Conservation (phyloP, 2,329 filamentous ascomycete genomes). For the Clonostachys solani region DNA sequence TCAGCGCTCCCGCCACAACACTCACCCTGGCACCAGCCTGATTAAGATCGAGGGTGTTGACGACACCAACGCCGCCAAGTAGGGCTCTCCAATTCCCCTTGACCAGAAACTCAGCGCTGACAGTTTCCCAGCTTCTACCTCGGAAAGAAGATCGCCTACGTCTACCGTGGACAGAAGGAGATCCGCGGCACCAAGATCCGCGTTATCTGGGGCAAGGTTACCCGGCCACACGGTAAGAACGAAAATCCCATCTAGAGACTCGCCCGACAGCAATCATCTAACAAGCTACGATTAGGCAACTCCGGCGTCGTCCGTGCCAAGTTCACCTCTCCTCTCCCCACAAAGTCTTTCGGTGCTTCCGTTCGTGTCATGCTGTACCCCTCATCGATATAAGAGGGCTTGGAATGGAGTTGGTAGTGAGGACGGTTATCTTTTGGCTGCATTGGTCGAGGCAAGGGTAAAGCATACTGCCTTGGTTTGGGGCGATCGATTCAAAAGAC, state of each 20-base stretch:
- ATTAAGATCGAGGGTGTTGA: slow-evolving; percentile 99
- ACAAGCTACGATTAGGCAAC: slow-evolving; percentile 61
- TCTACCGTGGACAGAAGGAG: slow-evolving; percentile 95
- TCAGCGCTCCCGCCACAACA: slow-evolving; percentile 90
- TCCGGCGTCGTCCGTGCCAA: slow-evolving; percentile 96
- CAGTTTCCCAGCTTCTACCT: slow-evolving; percentile 71
- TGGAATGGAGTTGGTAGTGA: slow-evolving; percentile 58
- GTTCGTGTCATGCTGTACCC: slow-evolving; percentile 98
- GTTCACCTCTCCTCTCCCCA: slow-evolving; percentile 93
- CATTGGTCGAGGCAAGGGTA: slow-evolving; percentile 52
- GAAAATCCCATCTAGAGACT: background rate
- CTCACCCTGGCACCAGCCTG: slow-evolving; percentile 85
- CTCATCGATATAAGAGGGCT: slow-evolving; percentile 75
- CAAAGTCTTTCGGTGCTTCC: slow-evolving; percentile 93
- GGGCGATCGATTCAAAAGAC: slow-evolving; percentile 6
- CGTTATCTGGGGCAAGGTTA: slow-evolving; percentile 99
- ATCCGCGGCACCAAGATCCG: slow-evolving; percentile 97
- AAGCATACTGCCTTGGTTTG: slow-evolving; percentile 37
- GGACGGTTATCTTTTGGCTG: slow-evolving; percentile 58
- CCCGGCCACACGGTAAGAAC: slow-evolving; percentile 81
- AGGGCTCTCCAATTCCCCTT: slow-evolving; percentile 30
- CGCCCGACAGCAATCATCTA: background rate
- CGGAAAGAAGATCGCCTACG: slow-evolving; percentile 98
- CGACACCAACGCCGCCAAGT: slow-evolving; percentile 82
- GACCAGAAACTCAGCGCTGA: background rate